Base-by-base conservation (phyloP, 202 grass and related monocot species). In the Elaeis oleifera region DNA sequence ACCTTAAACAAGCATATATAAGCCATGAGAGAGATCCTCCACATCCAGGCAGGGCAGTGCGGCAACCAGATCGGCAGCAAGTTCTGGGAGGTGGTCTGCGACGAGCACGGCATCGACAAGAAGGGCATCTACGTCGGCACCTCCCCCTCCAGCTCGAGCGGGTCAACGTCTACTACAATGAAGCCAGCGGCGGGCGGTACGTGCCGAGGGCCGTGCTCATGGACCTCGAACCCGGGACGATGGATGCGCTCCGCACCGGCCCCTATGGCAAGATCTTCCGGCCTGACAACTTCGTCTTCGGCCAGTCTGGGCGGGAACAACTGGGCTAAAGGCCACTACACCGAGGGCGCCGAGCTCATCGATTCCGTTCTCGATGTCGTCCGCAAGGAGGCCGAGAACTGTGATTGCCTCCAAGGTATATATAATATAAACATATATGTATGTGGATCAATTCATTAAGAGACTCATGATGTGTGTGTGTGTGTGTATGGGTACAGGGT, bases 301-400 rank as follows among this genome's bases (percentile, higher is more conserved):
- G 65, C 16, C 65, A 68, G 65, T 55, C 54, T 27, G 65, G 11
- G 65, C 65, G 6, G 65, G 6, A 81, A 81, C 60, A 81, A 81
- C 11, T 81, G 79, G 79, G 79, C 79, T n/a, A 81, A 81, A 72
- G 79, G 79, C 2, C 79, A 81, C 66, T 81, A 81, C 49, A 81
- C 79, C 0, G 79, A 81, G 65, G 79, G 79, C 51, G 65, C 65
- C 4, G 65, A 68, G 52, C 65, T 68, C 65, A 68, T 68, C 65
- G 65, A 68, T 28, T 9, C 65, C 51, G 65, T 68, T 3, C 65
- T 68, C 51, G 65, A 68, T 25, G 65, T 68, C 25, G 65, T 68
- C 27, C 65, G 65, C 52, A 68, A 68, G 52, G 65, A 68, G 53
- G 65, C 65, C 18, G 65, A 68, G 65, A 68, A 68, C 27, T 68